Base-by-base conservation (phyloP, 768 basidiomycete genomes). In the Termitomyces sp. region DNA sequence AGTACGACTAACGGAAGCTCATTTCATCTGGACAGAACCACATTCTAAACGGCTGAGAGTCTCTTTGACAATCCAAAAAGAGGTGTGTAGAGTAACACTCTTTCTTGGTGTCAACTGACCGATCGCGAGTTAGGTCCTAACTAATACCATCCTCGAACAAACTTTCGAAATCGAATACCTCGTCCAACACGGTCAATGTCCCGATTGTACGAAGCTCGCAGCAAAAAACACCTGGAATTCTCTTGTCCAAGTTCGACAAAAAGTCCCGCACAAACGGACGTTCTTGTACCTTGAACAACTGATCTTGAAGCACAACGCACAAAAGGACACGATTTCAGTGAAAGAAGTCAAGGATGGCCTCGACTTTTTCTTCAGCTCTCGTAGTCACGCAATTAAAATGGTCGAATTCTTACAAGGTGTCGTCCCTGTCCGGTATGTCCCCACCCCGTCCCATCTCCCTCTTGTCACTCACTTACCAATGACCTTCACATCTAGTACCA, bases 211-310 rank as follows among this genome's bases (percentile, higher is more conserved):
- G 0, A 87, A 84, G 64, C 82, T 98, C 4, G 97, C 97, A 0
- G 97, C 97, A 3, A 99, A 98, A 76, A 98, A 98, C 69, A 98
- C 95, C 0, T 98, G 96, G 97, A 94, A 94, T 67, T 94, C 96
- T 1, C 79, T 94, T 37, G 95, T 99, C 1, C 97, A 98, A 76
- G 94, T 98, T n/a, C 88, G 97, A 45, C 97, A 99, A 70, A 98
- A 99, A 72, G 97, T 98, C 42, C 79, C 93, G 4, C 97, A 99
- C 70, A 99, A 99, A 73, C 86, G 97, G 56, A 98, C 97, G 1
- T 99, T 99, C 77, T 73, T 99, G 64, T 99, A 87, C 77, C 84
- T 98, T 51, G 97, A 98, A 72, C 97, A 98, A 66, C 81, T 98
- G 59, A 98, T 99, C 68, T 74, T 98, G 66, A 98, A 95, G 70